A percentile compares a stretch with the other conserved stretches of the same genome.
These are phyloP conservation scores for Calonectria pseudoreteaudii DNA, from an alignment of 2,329 filamentous ascomycete genomes.

Conservation along the genomic window DNA sequence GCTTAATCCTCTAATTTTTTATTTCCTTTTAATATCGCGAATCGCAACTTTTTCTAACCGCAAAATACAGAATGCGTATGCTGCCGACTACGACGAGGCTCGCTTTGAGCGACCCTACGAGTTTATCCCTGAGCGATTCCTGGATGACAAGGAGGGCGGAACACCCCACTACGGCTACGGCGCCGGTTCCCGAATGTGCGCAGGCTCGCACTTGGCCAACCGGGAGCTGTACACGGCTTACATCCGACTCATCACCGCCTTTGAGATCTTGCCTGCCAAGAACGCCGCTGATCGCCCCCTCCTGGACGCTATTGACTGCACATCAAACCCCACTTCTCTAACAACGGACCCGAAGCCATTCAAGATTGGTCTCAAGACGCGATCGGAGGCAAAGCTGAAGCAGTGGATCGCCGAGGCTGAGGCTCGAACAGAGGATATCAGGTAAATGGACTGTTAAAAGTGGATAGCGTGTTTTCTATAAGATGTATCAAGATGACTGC, in stretches of 20 bases:
- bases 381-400: slow-evolving; percentile 58
- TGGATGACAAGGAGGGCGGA: slow-evolving; percentile 65
- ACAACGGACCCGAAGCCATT: slow-evolving; percentile 73
- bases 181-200: slow-evolving; percentile 73
- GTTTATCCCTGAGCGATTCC: slow-evolving; percentile 79
- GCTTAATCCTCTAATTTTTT: slow-evolving; percentile 3
- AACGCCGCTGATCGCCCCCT: slow-evolving; percentile 61
- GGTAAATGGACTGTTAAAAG: not conserved
- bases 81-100: slow-evolving; percentile 76
- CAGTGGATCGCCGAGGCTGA: slow-evolving; percentile 66
- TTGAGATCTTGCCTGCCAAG: slow-evolving; percentile 63
- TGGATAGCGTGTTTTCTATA: not conserved
- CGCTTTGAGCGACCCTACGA: slow-evolving; percentile 73
- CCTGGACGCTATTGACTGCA: slow-evolving; percentile 69
- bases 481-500: not conserved
- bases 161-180: slow-evolving; percentile 74
- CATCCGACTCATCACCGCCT: slow-evolving; percentile 68
- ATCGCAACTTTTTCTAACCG: not conserved
- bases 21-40: not conserved
- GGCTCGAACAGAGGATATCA: slow-evolving; percentile 59
- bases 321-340: slow-evolving; percentile 66
- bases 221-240: slow-evolving; percentile 72
- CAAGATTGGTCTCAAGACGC: slow-evolving; percentile 57
- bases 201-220: slow-evolving; percentile 72
- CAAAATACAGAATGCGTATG: slow-evolving; percentile 72